These are phyloP conservation scores for Boletus reticulatus DNA, from an alignment of 768 basidiomycete genomes.

Conservation along the genomic window DNA sequence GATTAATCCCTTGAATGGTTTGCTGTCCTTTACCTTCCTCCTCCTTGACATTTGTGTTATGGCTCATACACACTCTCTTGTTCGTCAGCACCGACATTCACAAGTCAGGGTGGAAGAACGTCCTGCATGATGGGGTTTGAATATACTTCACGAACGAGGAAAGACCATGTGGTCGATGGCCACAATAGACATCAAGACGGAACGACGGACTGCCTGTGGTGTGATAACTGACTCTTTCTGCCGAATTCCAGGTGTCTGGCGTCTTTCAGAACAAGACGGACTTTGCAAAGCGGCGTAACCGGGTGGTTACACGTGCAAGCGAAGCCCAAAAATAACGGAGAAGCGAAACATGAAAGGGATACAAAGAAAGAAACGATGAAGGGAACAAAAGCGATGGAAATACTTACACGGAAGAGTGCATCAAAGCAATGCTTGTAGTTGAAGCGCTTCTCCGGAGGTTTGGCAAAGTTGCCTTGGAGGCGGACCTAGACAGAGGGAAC, in stretches of 20 bases:
- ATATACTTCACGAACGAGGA: neutral
- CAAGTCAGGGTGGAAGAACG: neutral
- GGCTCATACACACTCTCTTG: neutral
- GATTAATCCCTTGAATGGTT: neutral
- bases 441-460: constrained; percentile 82
- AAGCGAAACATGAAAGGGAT: neutral
- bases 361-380: neutral
- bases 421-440: constrained; percentile 91
- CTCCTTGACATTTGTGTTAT: neutral
- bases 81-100: neutral
- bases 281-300: neutral
- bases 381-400: neutral
- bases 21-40: neutral
- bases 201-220: neutral
- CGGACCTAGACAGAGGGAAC: constrained; percentile 47
- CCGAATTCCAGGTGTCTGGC: neutral
- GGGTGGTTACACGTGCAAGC: neutral
- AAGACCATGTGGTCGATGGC: neutral
- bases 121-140: neutral
- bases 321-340: neutral
- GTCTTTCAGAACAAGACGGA: constrained; percentile 5
- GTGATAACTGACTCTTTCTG: neutral
- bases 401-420: constrained; percentile 79
- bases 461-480: constrained; percentile 88
- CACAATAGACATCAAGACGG: neutral